Evolutionary conservation across 305 asterid species (phyloP), one percentile per base, ranked within the genome.

Genomic region (Fraxinus nigra): DNA sequence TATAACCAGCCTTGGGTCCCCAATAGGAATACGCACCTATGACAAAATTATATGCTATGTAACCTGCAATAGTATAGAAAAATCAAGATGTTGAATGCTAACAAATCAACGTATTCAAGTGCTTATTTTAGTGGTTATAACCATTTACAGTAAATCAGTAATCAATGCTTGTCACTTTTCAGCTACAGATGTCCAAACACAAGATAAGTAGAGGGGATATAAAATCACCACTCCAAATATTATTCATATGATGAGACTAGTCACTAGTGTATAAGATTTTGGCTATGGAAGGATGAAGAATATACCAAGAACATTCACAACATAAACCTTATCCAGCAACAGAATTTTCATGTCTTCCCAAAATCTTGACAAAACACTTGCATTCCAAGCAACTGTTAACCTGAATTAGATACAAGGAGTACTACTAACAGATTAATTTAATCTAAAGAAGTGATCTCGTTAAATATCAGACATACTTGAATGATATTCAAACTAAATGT

Each of bases 1-100:
- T 91, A 86, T 93, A 93, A 80, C 99, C 98, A 16, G 99, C 99
- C 93, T 95, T 95, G 61, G 99, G 99, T 67, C 99, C 99, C 99
- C 99, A 95, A 79, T 93, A 95, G 72, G 99, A 95, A 85, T 95
- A 95, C 78, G 99, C 92, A 80, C 99, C 99, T 48, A 95, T 93
- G 51, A 95, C 99, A 78, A 95, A 95, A 87, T 95, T 95, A 85
- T 95, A 95, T 11, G 97, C 97, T 67, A 94, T 91, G 88, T 95
- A 94, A 38, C 98, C 98, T 95, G 94, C 89, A 87, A 80, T 51
- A 84, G 78, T 76, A 78, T 54, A 46, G 35, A 54, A 81, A 78
- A 28, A 79, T 35, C 78, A 80, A 73, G 79, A 67, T n/a, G 63
- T 82, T 38, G 72, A 84, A 78, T 4, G 10, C 54, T 59, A 24